These are phyloP conservation scores for Acacia acuminata DNA, from an alignment of 306 rosid genomes.

Conservation along the genomic window DNA sequence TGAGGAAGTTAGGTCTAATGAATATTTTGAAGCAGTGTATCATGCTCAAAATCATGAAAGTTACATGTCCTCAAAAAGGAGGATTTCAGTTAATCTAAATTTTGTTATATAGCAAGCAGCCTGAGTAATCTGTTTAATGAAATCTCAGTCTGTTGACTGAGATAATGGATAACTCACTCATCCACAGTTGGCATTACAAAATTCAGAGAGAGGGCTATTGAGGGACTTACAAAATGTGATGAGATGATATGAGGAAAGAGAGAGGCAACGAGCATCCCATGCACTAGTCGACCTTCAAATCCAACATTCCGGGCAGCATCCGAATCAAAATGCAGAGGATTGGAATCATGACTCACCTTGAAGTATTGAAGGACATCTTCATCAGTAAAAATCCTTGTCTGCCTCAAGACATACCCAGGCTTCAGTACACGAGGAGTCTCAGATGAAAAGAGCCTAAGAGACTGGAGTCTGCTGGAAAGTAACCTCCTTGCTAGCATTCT, in stretches of 20 bases:
- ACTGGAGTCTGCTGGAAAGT: constrained; percentile 27
- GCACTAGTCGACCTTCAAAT: constrained; percentile 67
- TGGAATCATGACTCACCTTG: constrained; percentile 67
- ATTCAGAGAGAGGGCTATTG: neutral
- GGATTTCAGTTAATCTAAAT: neutral
- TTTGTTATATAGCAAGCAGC: neutral
- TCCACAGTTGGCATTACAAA: neutral
- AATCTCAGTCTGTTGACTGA: constrained; percentile 7
- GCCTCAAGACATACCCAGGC: constrained; percentile 58
- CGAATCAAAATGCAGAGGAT: constrained; percentile 73
- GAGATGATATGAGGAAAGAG: constrained; percentile 74
- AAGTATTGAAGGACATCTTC: constrained; percentile 77
- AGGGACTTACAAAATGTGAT: constrained; percentile 67
- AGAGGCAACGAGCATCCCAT: constrained; percentile 87
- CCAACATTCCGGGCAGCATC: constrained; percentile 65
- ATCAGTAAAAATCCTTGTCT: constrained; percentile 53
- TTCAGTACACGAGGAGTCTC: constrained; percentile 53
- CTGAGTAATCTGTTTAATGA: constrained; percentile 14
- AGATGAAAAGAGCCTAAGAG: constrained; percentile 58
- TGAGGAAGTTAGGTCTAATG: neutral
- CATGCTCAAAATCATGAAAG: neutral
- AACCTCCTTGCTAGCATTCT: constrained; percentile 50
- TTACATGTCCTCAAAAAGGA: neutral
- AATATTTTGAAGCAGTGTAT: neutral
- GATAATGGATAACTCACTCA: neutral